A percentile compares a stretch with the other conserved stretches of the same genome.
phyloP scores from a whole-genome alignment of 108 stramenopile species.

The Epipyxis sp. region DNA sequence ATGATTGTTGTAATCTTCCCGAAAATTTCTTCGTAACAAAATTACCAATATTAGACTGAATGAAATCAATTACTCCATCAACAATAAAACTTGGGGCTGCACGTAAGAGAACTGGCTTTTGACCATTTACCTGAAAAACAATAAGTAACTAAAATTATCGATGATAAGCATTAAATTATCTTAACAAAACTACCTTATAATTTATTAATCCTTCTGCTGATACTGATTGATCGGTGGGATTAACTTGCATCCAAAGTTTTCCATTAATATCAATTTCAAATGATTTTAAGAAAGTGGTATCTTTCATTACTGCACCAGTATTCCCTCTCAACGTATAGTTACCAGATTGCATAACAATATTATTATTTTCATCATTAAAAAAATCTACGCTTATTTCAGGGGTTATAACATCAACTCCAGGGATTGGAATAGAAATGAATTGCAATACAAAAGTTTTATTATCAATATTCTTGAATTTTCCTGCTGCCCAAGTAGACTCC shows the following conservation, averaged over 20 bases:
- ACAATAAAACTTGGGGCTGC: background rate
- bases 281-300: background rate
- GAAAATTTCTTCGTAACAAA: constrained; percentile 21
- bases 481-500: background rate
- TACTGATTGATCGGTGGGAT: background rate
- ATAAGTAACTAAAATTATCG: background rate
- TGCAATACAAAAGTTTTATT: background rate
- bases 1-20: background rate
- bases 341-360: background rate
- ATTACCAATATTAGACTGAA: background rate
- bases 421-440: background rate
- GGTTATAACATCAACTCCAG: background rate
- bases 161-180: background rate
- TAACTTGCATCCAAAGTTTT: background rate
- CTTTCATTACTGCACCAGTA: background rate
- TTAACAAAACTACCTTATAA: background rate
- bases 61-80: background rate
- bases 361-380: background rate
- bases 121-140: background rate
- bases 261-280: background rate
- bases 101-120: background rate
- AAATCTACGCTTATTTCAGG: background rate
- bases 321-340: background rate
- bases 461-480: background rate
- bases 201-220: background rate